Base-by-base conservation (phyloP, 2,329 filamentous ascomycete species). In the Paramyrothecium roridum region DNA sequence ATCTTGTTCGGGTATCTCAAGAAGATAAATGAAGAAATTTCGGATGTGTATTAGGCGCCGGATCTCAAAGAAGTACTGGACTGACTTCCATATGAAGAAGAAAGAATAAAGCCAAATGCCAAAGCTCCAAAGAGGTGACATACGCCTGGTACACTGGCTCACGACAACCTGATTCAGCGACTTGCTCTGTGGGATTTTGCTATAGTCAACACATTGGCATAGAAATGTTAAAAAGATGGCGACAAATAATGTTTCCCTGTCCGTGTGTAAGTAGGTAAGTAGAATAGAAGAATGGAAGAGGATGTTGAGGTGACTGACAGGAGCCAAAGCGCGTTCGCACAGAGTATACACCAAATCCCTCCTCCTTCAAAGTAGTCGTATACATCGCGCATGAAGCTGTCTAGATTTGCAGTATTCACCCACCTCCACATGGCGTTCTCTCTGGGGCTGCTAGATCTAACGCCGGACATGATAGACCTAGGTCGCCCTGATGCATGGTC, bases 361-460 rank as follows among this genome's bases (percentile, higher is more conserved):
- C 91, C 88, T 2, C 88, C 89, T 52, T 88, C 78, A 66, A 90
- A 96, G 72, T 96, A 97, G 60, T 89, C 81, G 69, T 97, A 97
- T 3, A 96, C 90, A 59, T 85, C 89, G 54, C 85, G 83, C 67
- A 96, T 85, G 69, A 96, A 97, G 64, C 86, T 88, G 71, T 97
- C 93, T 53, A 97, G 78, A 66, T 96, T 95, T 40, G 90, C 85
- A 55, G 95, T 90, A 66, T 96, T 96, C 54, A 90, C 90, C 90
- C 93, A 97, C 72, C 90, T 84, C 88, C 91, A 97, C 77, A 96
- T 84, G 3, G 93, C 92, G 70, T 87, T 89, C 67, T 93, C 89
- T 70, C 86, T 67, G 4, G 75, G 74, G 52, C 68, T 73, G 11
- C 71, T 72, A 1, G 68, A 59, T 20, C 70, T 55, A 17, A 64